Percentiles rank a stretch among this genome's conserved stretches.
phyloP scores from a whole-genome alignment of 208 protist species.

The Leishmania major region DNA sequence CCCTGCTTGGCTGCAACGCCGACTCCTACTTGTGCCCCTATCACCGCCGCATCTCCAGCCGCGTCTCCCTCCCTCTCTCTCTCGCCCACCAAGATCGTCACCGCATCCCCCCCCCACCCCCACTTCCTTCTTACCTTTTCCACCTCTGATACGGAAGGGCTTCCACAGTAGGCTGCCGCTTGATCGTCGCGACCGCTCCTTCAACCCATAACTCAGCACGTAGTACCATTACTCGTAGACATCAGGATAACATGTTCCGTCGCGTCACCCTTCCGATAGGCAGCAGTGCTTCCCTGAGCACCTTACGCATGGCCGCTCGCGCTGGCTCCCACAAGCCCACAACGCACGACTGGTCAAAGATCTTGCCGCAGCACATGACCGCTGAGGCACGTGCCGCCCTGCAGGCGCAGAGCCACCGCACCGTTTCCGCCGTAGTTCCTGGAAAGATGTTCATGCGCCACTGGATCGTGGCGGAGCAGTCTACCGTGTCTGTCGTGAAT shows the following conservation, averaged over 20 bases:
- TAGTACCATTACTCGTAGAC: neutral
- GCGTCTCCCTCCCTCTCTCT: neutral
- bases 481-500: conserved; percentile 84
- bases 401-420: conserved; percentile 59
- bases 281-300: conserved; percentile 20
- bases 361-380: conserved; percentile 56
- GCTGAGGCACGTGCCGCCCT: conserved; percentile 51
- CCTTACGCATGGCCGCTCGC: conserved; percentile 37
- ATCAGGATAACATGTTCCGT: conserved; percentile 51
- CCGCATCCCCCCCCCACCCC: neutral
- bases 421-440: conserved; percentile 84
- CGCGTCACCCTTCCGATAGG: conserved; percentile 41
- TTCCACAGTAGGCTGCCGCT: neutral
- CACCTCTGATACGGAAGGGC: neutral
- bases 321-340: conserved; percentile 68
- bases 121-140: neutral
- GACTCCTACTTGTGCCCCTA: neutral
- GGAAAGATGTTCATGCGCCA: conserved; percentile 94
- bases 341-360: conserved; percentile 78
- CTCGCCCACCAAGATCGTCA: neutral
- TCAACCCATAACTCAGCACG: neutral
- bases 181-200: neutral
- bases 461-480: conserved; percentile 90
- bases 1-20: neutral
- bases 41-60: neutral